Evolutionary conservation across 2,329 filamentous ascomycete species (phyloP).

Genomic region (Epichloe elymi): DNA sequence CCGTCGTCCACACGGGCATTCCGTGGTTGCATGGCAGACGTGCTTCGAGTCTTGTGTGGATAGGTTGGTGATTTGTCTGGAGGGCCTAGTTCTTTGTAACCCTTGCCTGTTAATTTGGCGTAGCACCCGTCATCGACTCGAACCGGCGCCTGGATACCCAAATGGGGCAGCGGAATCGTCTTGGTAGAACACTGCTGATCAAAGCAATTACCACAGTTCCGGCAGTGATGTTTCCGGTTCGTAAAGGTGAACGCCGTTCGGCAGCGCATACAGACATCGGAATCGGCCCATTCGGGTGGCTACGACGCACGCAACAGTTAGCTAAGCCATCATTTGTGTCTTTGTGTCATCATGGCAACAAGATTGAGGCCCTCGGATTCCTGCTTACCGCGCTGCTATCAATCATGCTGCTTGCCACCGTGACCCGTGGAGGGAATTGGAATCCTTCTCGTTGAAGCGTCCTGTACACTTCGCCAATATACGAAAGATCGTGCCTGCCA

Average conservation of each 20-base stretch:
- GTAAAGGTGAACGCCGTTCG: conserved; percentile 93
- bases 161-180: conserved; percentile 72
- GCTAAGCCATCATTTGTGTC: not conserved
- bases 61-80: conserved; percentile 36
- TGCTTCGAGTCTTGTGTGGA: conserved; percentile 51
- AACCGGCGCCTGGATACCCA: conserved; percentile 83
- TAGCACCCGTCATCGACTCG: conserved; percentile 95
- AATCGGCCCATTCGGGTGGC: conserved; percentile 96
- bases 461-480: conserved; percentile 80
- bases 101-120: conserved; percentile 69
- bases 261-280: conserved; percentile 97
- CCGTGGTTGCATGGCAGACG: conserved; percentile 71
- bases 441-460: conserved; percentile 74
- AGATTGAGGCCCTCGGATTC: not conserved
- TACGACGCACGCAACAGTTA: conserved; percentile 20
- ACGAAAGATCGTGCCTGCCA: conserved; percentile 66
- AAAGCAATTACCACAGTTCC: conserved; percentile 96
- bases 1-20: conserved; percentile 77
- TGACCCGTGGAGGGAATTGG: conserved; percentile 73
- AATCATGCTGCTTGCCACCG: conserved; percentile 92
- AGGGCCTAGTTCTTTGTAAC: conserved; percentile 22
- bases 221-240: conserved; percentile 95
- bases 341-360: not conserved
- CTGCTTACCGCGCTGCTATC: conserved; percentile 76
- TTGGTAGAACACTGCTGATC: conserved; percentile 92